Conservation (phyloP, 768 basidiomycete genomes). For the Rhizopogon vinicolor region DNA sequence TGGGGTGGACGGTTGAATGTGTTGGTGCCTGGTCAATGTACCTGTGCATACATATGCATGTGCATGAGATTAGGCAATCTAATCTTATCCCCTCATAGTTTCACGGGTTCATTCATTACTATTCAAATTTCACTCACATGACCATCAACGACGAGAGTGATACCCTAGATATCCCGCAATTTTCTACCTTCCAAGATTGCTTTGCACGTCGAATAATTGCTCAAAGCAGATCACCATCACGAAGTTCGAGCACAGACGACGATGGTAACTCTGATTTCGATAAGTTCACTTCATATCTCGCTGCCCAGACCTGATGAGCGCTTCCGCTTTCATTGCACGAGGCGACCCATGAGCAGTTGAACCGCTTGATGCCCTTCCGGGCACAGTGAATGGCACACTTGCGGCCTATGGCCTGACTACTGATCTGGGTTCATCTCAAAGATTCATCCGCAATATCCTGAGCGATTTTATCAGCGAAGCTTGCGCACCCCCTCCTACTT, state of each 20-base stretch:
- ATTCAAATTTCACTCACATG: background rate
- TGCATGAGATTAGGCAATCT: conserved; percentile 1
- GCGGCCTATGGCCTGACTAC: conserved; percentile 41
- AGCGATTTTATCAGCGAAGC: conserved; percentile 40
- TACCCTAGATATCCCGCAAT: background rate
- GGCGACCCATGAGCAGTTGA: conserved; percentile 41
- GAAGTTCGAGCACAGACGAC: conserved; percentile 9
- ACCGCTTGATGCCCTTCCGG: conserved; percentile 34
- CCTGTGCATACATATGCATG: background rate
- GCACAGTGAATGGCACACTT: conserved; percentile 45
- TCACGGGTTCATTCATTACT: background rate
- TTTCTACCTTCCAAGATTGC: conserved; percentile 36
- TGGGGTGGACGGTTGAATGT: background rate
- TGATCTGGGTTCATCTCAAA: conserved; percentile 36
- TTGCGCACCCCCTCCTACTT: conserved; percentile 45
- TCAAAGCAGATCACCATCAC: conserved; percentile 1
- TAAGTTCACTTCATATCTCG: conserved; percentile 52
- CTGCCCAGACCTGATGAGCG: conserved; percentile 42
- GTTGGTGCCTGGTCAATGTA: background rate
- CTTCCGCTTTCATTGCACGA: conserved; percentile 32
- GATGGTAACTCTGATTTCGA: conserved; percentile 33
- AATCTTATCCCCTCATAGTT: background rate
- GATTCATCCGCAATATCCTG: conserved; percentile 38
- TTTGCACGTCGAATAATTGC: conserved; percentile 38
- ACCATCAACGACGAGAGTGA: background rate